Evolutionary conservation across 371 early-diverging fungal species (phyloP).

Genomic region (Sporodiniella umbellata): DNA sequence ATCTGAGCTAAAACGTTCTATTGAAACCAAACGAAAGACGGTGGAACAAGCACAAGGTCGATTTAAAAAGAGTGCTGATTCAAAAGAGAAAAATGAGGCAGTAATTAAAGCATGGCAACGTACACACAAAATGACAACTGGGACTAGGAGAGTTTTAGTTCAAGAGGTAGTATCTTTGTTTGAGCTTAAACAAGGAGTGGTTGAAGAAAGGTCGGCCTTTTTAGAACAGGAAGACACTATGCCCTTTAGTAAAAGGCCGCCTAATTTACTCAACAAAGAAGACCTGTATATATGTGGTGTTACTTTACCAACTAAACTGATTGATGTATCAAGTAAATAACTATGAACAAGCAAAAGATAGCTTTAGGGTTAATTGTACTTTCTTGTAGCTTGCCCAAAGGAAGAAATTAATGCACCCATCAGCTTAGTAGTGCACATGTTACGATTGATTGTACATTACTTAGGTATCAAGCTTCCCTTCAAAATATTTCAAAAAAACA

Average conservation of each 20-base stretch:
- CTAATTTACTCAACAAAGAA: slow-evolving; percentile 17
- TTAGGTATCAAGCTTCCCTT: slow-evolving; percentile 77
- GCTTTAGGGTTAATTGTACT: background rate
- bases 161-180: slow-evolving; percentile 57
- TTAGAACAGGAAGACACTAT: background rate
- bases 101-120: slow-evolving; percentile 29
- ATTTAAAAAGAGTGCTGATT: background rate
- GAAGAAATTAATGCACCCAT: slow-evolving; percentile 85
- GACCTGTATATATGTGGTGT: slow-evolving; percentile 59
- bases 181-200: slow-evolving; percentile 44
- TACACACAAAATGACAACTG: slow-evolving; percentile 31
- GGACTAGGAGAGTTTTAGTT: slow-evolving; percentile 51
- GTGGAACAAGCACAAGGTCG: background rate
- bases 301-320: slow-evolving; percentile 33
- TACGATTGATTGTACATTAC: slow-evolving; percentile 75
- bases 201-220: slow-evolving; percentile 15
- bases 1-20: slow-evolving; percentile 1
- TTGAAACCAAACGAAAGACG: slow-evolving; percentile 14
- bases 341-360: background rate
- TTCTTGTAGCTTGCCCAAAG: slow-evolving; percentile 31
- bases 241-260: slow-evolving; percentile 1
- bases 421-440: slow-evolving; percentile 75
- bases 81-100: slow-evolving; percentile 17
- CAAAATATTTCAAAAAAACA: slow-evolving; percentile 51
- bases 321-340: slow-evolving; percentile 44